These are phyloP conservation scores for Exidia glandulosa DNA, from an alignment of 768 basidiomycete genomes.

Conservation along the genomic window DNA sequence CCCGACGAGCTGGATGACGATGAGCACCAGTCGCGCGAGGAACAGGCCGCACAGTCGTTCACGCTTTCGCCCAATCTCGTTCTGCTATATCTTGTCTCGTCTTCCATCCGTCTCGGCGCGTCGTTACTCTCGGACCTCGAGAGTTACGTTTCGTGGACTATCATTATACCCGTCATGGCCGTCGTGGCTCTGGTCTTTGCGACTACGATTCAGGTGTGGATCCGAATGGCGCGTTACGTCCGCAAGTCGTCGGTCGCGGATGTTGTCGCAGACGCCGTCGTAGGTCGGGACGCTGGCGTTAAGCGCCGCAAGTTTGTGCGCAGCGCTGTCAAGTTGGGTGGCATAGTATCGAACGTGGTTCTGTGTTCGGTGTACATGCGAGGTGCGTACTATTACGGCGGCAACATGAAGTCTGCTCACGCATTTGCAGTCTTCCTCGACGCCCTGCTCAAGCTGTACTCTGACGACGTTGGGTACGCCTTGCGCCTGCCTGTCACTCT, in stretches of 20 bases:
- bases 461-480: background rate
- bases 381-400: conserved; percentile 31
- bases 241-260: conserved; percentile 56
- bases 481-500: conserved; percentile 30
- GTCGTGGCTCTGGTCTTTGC: conserved; percentile 47
- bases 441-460: conserved; percentile 18
- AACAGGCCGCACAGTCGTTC: conserved; percentile 22
- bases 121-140: conserved; percentile 43
- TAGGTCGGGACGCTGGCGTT: conserved; percentile 42
- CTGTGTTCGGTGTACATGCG: conserved; percentile 54
- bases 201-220: conserved; percentile 61
- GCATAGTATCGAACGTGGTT: conserved; percentile 35
- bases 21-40: conserved; percentile 32
- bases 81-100: conserved; percentile 58
- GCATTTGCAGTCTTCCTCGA: conserved; percentile 25
- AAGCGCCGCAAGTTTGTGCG: conserved; percentile 33
- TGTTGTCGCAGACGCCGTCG: conserved; percentile 49
- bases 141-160: conserved; percentile 32
- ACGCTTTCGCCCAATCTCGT: conserved; percentile 46
- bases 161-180: conserved; percentile 38
- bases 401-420: conserved; percentile 40
- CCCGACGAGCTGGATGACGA: conserved; percentile 34
- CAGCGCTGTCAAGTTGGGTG: conserved; percentile 31
- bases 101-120: conserved; percentile 62
- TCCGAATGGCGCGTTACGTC: conserved; percentile 64